Conservation (phyloP, 2,329 filamentous ascomycete genomes). For the Cryphonectria radicalis region DNA sequence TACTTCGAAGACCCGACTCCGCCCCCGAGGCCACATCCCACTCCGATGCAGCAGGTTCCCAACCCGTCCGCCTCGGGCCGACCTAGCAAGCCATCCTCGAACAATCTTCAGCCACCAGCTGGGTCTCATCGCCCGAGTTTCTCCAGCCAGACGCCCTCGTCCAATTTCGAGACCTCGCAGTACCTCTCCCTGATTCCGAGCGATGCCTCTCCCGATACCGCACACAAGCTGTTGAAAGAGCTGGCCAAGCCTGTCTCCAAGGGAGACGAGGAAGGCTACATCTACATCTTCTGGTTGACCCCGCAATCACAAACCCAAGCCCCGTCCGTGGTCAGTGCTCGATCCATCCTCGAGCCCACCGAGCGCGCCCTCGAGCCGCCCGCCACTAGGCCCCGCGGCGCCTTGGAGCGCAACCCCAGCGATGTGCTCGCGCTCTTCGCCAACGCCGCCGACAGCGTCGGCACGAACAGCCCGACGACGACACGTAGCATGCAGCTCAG, state of each 20-base stretch:
- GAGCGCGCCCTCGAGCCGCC: conserved; percentile 47
- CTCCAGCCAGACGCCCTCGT: conserved; percentile 33
- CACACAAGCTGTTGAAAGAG: conserved; percentile 75
- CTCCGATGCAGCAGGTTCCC: conserved; percentile 45
- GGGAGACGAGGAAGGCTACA: conserved; percentile 83
- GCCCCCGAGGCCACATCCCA: conserved; percentile 51
- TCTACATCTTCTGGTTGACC: conserved; percentile 98
- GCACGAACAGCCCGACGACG: conserved; percentile 31
- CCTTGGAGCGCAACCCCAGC: conserved; percentile 51
- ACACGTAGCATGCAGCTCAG: conserved; percentile 29
- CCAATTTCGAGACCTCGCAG: conserved; percentile 44
- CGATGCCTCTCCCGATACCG: conserved; percentile 66
- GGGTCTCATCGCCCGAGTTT: conserved; percentile 34
- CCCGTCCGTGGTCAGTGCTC: conserved; percentile 61
- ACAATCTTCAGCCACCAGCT: conserved; percentile 36
- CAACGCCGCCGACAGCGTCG: conserved; percentile 33
- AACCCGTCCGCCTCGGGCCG: conserved; percentile 25
- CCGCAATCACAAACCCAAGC: conserved; percentile 61
- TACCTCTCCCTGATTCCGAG: conserved; percentile 73
- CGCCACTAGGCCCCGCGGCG: conserved; percentile 39
- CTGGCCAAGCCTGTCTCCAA: conserved; percentile 75
- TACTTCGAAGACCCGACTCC: conserved; percentile 44
- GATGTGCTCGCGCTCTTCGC: conserved; percentile 60
- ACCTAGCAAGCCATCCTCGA: conserved; percentile 36
- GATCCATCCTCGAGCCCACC: conserved; percentile 60